These are phyloP conservation scores for Plectosphaerella plurivora DNA, from an alignment of 2,329 filamentous ascomycete species.

Conservation along the genomic window DNA sequence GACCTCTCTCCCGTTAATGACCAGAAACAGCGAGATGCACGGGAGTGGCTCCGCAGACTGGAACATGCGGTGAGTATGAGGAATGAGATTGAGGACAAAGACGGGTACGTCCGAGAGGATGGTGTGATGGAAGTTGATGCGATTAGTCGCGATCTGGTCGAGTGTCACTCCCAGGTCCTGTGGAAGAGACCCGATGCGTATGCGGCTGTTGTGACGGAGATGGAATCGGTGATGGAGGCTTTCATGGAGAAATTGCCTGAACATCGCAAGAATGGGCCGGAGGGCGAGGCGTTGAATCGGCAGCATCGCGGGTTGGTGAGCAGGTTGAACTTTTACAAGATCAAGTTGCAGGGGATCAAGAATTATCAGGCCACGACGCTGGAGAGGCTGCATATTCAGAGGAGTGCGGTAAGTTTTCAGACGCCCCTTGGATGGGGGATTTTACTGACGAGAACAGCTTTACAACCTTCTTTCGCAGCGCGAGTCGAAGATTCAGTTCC, in stretches of 20 bases:
- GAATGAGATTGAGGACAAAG: slow-evolving; percentile 52
- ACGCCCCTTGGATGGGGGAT: neutral
- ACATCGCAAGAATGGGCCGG: slow-evolving; percentile 14
- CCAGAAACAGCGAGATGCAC: slow-evolving; percentile 57
- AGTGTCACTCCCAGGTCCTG: slow-evolving; percentile 58
- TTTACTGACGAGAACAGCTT: slow-evolving; percentile 31
- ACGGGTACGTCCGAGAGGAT: slow-evolving; percentile 47
- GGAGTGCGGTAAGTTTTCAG: slow-evolving; percentile 46
- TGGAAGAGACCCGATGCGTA: slow-evolving; percentile 62
- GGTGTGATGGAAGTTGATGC: slow-evolving; percentile 53
- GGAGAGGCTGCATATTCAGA: slow-evolving; percentile 56
- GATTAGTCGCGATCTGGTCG: slow-evolving; percentile 57
- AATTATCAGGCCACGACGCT: slow-evolving; percentile 60
- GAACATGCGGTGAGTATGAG: slow-evolving; percentile 59
- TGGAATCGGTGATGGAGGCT: slow-evolving; percentile 41
- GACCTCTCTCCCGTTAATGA: slow-evolving; percentile 53
- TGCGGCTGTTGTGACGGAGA: slow-evolving; percentile 44
- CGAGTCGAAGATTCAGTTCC: slow-evolving; percentile 58
- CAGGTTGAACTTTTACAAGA: slow-evolving; percentile 55
- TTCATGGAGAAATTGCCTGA: slow-evolving; percentile 27
- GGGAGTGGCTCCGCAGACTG: slow-evolving; percentile 56
- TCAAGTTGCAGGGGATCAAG: slow-evolving; percentile 57
- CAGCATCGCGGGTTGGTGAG: slow-evolving; percentile 49
- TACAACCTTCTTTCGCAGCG: slow-evolving; percentile 65
- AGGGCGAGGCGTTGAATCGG: slow-evolving; percentile 28